These are phyloP conservation scores for Solanum bukasovii DNA, from an alignment of 257 asterid species.

Conservation along the genomic window DNA sequence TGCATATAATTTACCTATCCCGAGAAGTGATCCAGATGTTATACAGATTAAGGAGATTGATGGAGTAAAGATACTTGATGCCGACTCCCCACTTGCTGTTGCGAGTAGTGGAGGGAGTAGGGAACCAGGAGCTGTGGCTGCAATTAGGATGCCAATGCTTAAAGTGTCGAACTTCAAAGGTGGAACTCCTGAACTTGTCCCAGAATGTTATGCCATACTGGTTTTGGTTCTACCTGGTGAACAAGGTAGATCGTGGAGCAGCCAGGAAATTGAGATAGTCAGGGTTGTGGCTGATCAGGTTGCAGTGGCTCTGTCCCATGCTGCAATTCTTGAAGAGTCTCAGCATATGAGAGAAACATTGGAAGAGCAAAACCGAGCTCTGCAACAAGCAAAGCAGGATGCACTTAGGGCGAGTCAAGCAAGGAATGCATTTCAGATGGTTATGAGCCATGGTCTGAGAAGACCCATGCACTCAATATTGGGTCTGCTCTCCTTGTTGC, in stretches of 20 bases:
- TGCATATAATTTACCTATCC: slow-evolving; percentile 21
- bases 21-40: slow-evolving; percentile 54
- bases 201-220: slow-evolving; percentile 77
- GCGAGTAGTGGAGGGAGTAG: slow-evolving; percentile 54
- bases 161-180: slow-evolving; percentile 83
- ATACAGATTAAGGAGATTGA: slow-evolving; percentile 49
- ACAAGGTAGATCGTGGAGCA: slow-evolving; percentile 58
- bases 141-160: slow-evolving; percentile 93
- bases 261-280: slow-evolving; percentile 75
- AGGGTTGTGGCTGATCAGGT: slow-evolving; percentile 93
- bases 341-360: slow-evolving; percentile 74
- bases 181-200: slow-evolving; percentile 89
- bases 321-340: slow-evolving; percentile 94
- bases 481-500: slow-evolving; percentile 72
- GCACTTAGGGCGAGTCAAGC: slow-evolving; percentile 87
- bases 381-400: slow-evolving; percentile 74
- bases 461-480: slow-evolving; percentile 90
- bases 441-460: slow-evolving; percentile 85
- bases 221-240: slow-evolving; percentile 78
- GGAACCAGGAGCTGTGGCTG: slow-evolving; percentile 75
- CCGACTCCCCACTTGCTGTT: slow-evolving; percentile 55
- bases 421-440: slow-evolving; percentile 73
- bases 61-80: slow-evolving; percentile 59
- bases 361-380: slow-evolving; percentile 70
- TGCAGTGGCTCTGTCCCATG: slow-evolving; percentile 94